Evolutionary conservation across 306 rosid species (phyloP).

Genomic region (Cucurbita argyrosperma): DNA sequence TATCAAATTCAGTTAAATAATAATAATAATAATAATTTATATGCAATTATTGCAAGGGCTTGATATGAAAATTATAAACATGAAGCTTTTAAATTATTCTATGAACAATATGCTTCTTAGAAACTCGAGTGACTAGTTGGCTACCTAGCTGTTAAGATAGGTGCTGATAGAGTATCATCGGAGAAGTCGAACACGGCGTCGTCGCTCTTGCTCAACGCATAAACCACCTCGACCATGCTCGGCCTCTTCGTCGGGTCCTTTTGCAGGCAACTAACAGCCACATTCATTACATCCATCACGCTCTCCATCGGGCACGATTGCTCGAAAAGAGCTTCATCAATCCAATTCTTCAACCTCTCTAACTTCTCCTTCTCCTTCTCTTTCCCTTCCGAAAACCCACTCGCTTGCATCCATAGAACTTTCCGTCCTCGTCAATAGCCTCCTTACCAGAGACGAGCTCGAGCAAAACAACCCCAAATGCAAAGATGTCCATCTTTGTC

Average conservation of each 20-base stretch:
- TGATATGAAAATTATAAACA: background rate
- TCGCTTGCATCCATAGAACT: conserved; percentile 33
- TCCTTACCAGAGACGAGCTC: conserved; percentile 66
- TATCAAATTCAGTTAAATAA: no score
- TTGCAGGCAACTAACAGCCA: conserved; percentile 65
- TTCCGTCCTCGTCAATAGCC: conserved; percentile 47
- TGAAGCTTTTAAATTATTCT: background rate
- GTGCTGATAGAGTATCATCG: conserved; percentile 36
- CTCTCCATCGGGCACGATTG: conserved; percentile 54
- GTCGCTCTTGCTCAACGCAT: conserved; percentile 59
- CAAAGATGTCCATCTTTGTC: conserved; percentile 74
- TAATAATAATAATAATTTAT: no score
- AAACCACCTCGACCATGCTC: conserved; percentile 66
- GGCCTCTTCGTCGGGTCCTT: conserved; percentile 70
- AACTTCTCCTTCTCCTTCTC: conserved; percentile 48
- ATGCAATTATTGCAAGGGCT: background rate
- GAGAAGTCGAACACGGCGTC: conserved; percentile 53
- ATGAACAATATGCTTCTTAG: background rate
- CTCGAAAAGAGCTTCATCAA: conserved; percentile 29
- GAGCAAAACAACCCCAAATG: conserved; percentile 77
- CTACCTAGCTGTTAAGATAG: conserved; percentile 42
- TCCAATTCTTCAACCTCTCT: conserved; percentile 38
- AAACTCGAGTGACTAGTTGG: background rate
- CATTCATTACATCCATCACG: conserved; percentile 29
- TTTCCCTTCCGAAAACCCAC: conserved; percentile 30